Percentiles rank a stretch among this genome's conserved stretches.
phyloP scores from a whole-genome alignment of 2,329 filamentous ascomycete genomes.

The Epichloe typhina region DNA sequence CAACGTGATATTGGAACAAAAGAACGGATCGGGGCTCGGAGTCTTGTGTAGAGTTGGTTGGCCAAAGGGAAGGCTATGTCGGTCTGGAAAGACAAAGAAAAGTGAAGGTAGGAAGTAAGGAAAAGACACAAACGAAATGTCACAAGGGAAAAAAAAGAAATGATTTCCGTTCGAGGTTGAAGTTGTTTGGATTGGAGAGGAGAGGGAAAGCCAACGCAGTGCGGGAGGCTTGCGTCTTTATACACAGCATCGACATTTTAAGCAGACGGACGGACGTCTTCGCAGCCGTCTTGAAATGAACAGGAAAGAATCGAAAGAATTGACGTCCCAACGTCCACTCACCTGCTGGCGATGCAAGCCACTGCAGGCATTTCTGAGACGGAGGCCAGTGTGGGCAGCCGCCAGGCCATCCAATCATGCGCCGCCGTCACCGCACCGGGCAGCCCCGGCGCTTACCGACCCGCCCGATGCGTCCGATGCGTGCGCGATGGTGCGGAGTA shows the following conservation, averaged over 20 bases:
- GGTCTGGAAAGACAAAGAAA: conserved; percentile 5
- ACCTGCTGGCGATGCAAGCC: neutral
- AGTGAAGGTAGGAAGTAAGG: conserved; percentile 10
- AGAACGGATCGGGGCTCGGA: too few species aligned
- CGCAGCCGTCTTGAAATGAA: neutral
- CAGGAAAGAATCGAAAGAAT: neutral
- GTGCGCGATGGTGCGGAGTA: too few species aligned
- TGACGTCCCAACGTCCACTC: neutral
- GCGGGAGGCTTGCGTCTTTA: conserved; percentile 1
- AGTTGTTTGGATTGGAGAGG: neutral
- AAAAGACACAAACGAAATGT: conserved; percentile 12
- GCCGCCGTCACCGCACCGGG: neutral
- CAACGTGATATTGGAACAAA: too few species aligned
- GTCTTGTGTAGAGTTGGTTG: too few species aligned
- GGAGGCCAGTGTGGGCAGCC: conserved; percentile 10
- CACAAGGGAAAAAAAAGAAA: conserved; percentile 4
- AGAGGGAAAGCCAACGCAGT: neutral
- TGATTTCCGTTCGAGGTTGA: conserved; percentile 5
- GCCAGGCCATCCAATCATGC: conserved; percentile 13
- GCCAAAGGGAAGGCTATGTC: neutral
- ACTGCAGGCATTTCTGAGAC: conserved; percentile 8
- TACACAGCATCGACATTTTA: neutral
- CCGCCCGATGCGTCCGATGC: too few species aligned
- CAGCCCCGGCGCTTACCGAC: conserved; percentile 4
- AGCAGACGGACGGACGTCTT: neutral